Percentiles rank a stretch among this genome's conserved stretches.
These are phyloP conservation scores for Picochlorum sp. DNA, from an alignment of 139 green algal species.

Conservation along the genomic window DNA sequence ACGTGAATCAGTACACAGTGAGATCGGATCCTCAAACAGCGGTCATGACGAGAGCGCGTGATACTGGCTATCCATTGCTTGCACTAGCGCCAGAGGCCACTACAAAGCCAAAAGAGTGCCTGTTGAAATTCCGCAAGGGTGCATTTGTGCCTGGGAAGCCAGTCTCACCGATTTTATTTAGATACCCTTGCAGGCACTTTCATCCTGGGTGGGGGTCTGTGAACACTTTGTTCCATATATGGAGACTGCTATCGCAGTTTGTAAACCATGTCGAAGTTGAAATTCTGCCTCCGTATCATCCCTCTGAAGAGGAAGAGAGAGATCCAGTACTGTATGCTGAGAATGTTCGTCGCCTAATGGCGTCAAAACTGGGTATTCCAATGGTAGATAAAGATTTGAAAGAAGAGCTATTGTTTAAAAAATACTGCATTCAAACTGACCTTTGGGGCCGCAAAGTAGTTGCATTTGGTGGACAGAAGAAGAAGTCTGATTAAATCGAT, in stretches of 20 bases:
- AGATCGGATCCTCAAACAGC: conserved; percentile 21
- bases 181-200: conserved; percentile 30
- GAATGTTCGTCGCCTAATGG: conserved; percentile 37
- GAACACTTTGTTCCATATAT: conserved; percentile 28
- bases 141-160: conserved; percentile 33
- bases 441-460: background rate
- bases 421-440: background rate
- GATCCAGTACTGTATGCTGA: conserved; percentile 34
- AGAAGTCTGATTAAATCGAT: too few species aligned
- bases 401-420: background rate
- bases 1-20: conserved; percentile 12
- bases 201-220: conserved; percentile 37
- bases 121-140: conserved; percentile 39
- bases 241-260: conserved; percentile 26
- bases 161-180: conserved; percentile 37
- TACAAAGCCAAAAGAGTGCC: conserved; percentile 34
- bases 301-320: conserved; percentile 20
- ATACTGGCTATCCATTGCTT: conserved; percentile 30
- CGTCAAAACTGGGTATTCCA: background rate
- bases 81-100: conserved; percentile 40
- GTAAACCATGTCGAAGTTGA: conserved; percentile 5
- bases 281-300: conserved; percentile 24
- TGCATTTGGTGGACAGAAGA: too few species aligned
- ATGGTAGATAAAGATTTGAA: background rate
- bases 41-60: conserved; percentile 9